Conservation (phyloP, 148 eudicot genomes). For the Cornus kousa region DNA sequence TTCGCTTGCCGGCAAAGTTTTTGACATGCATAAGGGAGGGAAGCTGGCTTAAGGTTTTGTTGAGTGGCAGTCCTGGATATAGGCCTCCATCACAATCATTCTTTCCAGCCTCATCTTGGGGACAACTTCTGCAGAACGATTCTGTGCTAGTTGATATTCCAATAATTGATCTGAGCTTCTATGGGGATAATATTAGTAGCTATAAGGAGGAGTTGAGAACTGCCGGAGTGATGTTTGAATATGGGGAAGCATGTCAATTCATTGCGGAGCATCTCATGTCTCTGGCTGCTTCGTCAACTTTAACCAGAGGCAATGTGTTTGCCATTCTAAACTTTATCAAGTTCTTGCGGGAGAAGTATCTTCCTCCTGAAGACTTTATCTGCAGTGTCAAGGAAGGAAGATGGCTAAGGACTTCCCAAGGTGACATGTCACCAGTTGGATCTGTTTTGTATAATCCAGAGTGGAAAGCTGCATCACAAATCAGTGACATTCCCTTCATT, state of each 20-base stretch:
- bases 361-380: conserved; percentile 42
- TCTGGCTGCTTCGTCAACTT: conserved; percentile 28
- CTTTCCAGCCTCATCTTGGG: conserved; percentile 40
- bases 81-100: conserved; percentile 59
- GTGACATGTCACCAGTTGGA: conserved; percentile 39
- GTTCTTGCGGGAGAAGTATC: conserved; percentile 32
- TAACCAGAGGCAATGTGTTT: conserved; percentile 44
- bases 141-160: conserved; percentile 57
- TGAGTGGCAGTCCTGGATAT: conserved; percentile 37
- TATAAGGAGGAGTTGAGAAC: conserved; percentile 49
- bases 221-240: conserved; percentile 56
- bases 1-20: conserved; percentile 32
- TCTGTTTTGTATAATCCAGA: conserved; percentile 42
- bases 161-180: conserved; percentile 43
- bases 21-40: conserved; percentile 42
- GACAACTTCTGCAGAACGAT: conserved; percentile 40
- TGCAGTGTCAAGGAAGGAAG: conserved; percentile 27
- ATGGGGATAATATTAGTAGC: conserved; percentile 30
- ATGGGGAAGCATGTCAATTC: conserved; percentile 41
- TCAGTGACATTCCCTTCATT: conserved; percentile 52
- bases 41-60: conserved; percentile 49
- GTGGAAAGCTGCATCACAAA: conserved; percentile 43
- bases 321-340: conserved; percentile 49
- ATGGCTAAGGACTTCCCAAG: conserved; percentile 57
- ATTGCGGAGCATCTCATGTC: conserved; percentile 54